Percentiles rank a stretch among this genome's conserved stretches.
phyloP scores from a whole-genome alignment of 768 basidiomycete genomes.

The Kwoniella shandongensis region DNA sequence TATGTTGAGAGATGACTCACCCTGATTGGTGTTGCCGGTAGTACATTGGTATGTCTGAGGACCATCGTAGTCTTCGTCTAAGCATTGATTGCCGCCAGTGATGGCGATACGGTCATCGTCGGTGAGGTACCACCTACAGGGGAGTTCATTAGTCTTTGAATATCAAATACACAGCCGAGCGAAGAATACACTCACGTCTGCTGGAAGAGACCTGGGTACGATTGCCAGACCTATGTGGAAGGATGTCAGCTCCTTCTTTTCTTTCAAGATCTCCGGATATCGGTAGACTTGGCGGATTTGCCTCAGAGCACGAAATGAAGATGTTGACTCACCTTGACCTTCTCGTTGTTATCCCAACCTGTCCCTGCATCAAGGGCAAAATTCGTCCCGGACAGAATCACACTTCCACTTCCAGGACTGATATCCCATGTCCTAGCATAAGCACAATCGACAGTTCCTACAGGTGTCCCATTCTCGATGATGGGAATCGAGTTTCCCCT shows the following conservation, averaged over 20 bases:
- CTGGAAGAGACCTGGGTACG: constrained; percentile 20
- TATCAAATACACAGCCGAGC: too few species aligned
- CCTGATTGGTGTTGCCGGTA: constrained; percentile 49
- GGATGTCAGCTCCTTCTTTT: too few species aligned
- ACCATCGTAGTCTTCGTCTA: constrained; percentile 28
- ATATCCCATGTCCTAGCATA: constrained; percentile 21
- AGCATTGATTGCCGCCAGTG: constrained; percentile 49
- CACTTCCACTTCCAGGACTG: constrained; percentile 17
- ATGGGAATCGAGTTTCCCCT: background rate
- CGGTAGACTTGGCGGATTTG: background rate
- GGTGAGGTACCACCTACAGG: constrained; percentile 34
- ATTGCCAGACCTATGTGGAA: constrained; percentile 15
- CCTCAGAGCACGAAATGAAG: background rate
- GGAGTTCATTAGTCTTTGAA: too few species aligned
- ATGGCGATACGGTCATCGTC: constrained; percentile 49
- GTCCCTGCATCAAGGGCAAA: constrained; percentile 21
- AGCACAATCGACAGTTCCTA: constrained; percentile 9
- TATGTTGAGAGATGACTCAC: constrained; percentile 16
- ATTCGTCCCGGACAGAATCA: constrained; percentile 10
- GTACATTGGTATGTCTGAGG: constrained; percentile 50
- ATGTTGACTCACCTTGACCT: background rate
- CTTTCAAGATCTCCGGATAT: background rate
- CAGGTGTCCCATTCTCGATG: constrained; percentile 7
- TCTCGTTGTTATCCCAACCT: constrained; percentile 6
- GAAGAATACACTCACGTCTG: constrained; percentile 19